Evolutionary conservation across 2,329 filamentous ascomycete genomes (phyloP), one percentile per base, ranked within the genome.

Genomic region (Paramyrothecium sp.): DNA sequence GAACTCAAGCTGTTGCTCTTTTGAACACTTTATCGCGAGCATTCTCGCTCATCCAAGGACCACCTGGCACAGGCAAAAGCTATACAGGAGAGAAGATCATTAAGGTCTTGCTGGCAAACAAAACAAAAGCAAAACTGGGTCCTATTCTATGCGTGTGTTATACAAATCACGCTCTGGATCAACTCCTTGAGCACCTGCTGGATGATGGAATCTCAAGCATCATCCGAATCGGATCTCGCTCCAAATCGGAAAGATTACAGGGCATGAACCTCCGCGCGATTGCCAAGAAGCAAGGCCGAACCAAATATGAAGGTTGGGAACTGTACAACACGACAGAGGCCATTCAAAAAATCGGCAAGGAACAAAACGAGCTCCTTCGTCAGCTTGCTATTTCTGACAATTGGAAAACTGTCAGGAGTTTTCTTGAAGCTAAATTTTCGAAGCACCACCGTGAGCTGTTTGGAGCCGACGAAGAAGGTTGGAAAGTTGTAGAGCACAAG

Each of bases 11-110:
- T 4, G 57, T 62, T 3, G 84, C 85, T 2, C 67, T 89, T 1
- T 60, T 87, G 0, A 71, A 78, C 19, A 78, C 83, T 3, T 69
- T 90, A 0, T 76, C 73, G 1, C 75, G 78, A 1, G 77, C 78
- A 34, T 68, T 89, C 10, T 81, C 84, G 1, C 73, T 90, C 4
- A 87, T 90, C 12, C 87, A 91, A 71, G 89, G 89, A 0, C 88
- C 88, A 0, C 88, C 88, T 0, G 88, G 89, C 0, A 91, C 88
- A 0, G 88, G 89, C 0, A 91, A 91, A 65, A 82, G 78, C 3
- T 89, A 81, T 60, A 77, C 81, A 0, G 87, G 87, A 3, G 77
- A 85, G 2, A 76, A 81, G 48, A 67, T 90, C n/a, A 80, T 89
- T 58, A 81, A 81, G 58, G 75, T 79, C 0, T 65, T 88, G 7